Percentiles rank a stretch among this genome's conserved stretches.
Evolutionary conservation across 2,329 filamentous ascomycete genomes (phyloP).

Genomic region (Penicillium sp.): DNA sequence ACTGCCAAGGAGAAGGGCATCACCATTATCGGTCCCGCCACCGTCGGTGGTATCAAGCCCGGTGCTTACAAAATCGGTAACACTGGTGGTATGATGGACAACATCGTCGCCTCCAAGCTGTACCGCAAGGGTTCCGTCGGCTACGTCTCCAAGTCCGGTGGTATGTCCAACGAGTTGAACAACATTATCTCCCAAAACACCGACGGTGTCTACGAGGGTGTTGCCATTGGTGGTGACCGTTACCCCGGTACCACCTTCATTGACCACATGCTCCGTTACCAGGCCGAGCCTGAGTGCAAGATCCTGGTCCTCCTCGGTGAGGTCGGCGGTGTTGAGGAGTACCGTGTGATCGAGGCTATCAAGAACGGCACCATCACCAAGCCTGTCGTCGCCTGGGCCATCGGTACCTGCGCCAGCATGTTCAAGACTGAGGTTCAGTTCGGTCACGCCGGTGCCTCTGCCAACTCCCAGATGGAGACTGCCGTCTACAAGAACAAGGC

Average conservation of each 20-base stretch:
- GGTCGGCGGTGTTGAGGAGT: slow-evolving; percentile 98
- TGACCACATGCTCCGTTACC: slow-evolving; percentile 94
- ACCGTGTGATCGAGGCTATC: slow-evolving; percentile 97
- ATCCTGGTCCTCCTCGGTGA: slow-evolving; percentile 93
- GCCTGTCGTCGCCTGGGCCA: slow-evolving; percentile 98
- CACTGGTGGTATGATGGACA: slow-evolving; percentile 99
- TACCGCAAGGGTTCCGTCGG: slow-evolving; percentile 98
- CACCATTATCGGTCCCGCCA: slow-evolving; percentile 97
- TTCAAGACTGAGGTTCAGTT: slow-evolving; percentile 99
- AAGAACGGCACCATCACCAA: slow-evolving; percentile 94
- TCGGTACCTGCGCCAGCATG: slow-evolving; percentile 98
- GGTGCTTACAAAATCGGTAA: slow-evolving; percentile 99
- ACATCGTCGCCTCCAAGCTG: slow-evolving; percentile 99
- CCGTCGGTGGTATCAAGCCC: slow-evolving; percentile 98
- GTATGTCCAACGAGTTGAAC: slow-evolving; percentile 99
- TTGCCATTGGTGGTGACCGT: slow-evolving; percentile 97
- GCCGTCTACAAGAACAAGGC: slow-evolving; percentile 93
- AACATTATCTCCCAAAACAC: slow-evolving; percentile 97
- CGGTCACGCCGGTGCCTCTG: slow-evolving; percentile 95
- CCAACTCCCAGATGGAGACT: slow-evolving; percentile 99
- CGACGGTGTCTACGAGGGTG: slow-evolving; percentile 97
- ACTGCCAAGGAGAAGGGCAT: slow-evolving; percentile 97
- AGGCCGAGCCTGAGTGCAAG: slow-evolving; percentile 96
- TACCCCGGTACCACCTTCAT: slow-evolving; percentile 99
- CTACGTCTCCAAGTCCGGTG: slow-evolving; percentile 99